Evolutionary conservation across 352 stramenopile species (phyloP), one percentile per base, ranked within the genome.

Genomic region (Phytophthora niederhauseri): DNA sequence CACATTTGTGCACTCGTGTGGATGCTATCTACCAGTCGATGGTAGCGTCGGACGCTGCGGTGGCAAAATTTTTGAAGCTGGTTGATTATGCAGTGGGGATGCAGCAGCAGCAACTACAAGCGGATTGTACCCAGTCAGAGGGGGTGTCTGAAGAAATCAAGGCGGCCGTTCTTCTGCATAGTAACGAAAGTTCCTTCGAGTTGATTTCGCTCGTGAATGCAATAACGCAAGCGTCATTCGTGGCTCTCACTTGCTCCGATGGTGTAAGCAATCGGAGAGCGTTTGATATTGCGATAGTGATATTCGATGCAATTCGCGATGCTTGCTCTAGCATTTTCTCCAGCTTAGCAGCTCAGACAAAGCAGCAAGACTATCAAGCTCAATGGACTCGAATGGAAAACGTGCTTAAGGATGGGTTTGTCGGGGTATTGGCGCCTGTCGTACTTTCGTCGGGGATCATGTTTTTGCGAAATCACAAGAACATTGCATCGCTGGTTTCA

Each of bases 191-290:
- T 20, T 70, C 75, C 4, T 69, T 69, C 19, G 77, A 84, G 45
- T 36, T 87, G 12, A 73, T 80, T 49, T 72, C 73, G 4, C 57
- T 87, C 5, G 63, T 85, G 31, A 87, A 87, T 57, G 78, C 72
- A n/a, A 76, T 87, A 11, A 73, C 73, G 0, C 79, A 87, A 56
- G 64, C 65, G 4, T 54, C 72, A 7, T 85, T 87, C 36, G 54
- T 80, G 28, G 34, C 58, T 22, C n/a, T 72, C 28, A 55, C 14
- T 12, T 52, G 49, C 7, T 15, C 56, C 31, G 15, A 49, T 7
- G 58, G 66, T 17, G 48, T 19, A 12, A 41, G 20, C 14, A 61
- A 22, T 19, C 31, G 41, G 17, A 66, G 45, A 31, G 51, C 59
- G 15, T 38, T 78, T 52, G 51, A 73, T 45, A 34, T 79, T 24